Conservation (phyloP, 2,329 filamentous ascomycete species). For the Davidsoniella eucalypti region DNA sequence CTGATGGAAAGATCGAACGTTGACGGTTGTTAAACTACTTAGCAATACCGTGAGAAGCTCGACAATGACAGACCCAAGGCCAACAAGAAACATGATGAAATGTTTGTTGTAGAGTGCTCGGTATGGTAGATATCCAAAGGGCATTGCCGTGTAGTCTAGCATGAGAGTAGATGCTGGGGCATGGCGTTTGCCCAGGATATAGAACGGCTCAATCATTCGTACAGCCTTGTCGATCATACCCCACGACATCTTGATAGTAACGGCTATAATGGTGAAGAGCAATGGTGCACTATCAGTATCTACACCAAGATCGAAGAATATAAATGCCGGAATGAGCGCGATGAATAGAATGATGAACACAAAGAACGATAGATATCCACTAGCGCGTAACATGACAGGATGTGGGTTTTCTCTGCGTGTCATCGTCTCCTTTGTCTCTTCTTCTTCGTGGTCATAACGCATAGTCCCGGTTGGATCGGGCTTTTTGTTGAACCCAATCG, state of each 20-base stretch:
- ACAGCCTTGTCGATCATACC: conserved; percentile 50
- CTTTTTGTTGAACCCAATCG: conserved; percentile 14
- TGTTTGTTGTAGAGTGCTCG: conserved; percentile 47
- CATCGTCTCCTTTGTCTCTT: neutral
- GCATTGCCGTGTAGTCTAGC: conserved; percentile 57
- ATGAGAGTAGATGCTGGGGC: conserved; percentile 49
- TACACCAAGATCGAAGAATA: conserved; percentile 28
- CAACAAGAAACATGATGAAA: conserved; percentile 49
- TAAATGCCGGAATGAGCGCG: conserved; percentile 40
- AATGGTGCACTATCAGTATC: conserved; percentile 35
- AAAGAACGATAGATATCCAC: conserved; percentile 44
- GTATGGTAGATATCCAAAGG: conserved; percentile 48
- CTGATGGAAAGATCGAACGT: conserved; percentile 15
- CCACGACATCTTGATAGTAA: conserved; percentile 53
- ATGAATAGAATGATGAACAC: conserved; percentile 38
- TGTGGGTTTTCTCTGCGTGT: conserved; percentile 40
- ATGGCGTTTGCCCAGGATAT: conserved; percentile 48
- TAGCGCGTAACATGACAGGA: conserved; percentile 48
- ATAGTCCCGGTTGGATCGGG: neutral
- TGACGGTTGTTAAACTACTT: conserved; percentile 45
- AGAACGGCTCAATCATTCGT: conserved; percentile 61
- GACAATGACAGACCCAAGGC: conserved; percentile 53
- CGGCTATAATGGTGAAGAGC: conserved; percentile 47
- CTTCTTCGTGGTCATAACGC: neutral
- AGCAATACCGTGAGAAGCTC: conserved; percentile 58